phyloP scores from a whole-genome alignment of 1,284 basidiomycete genomes.

The Papiliotrema flavescens region DNA sequence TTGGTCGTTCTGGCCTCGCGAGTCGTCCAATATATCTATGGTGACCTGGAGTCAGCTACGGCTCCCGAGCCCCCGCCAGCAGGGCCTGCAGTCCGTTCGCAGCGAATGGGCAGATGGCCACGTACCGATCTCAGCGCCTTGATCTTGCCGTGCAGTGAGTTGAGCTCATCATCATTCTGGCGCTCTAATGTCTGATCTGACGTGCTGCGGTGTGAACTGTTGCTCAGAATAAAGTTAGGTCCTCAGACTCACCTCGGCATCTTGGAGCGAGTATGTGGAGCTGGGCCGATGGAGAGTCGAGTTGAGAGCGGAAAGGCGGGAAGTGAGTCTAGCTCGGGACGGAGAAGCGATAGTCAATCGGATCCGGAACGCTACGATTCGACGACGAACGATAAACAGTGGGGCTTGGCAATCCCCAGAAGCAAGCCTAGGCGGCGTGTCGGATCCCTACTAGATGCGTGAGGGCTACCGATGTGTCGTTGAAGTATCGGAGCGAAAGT shows the following conservation, averaged over 20 bases:
- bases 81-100: slow-evolving; percentile 4
- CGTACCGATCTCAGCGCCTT: slow-evolving; percentile 43
- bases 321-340: background rate
- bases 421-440: too few relatives aligned
- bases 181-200: slow-evolving; percentile 49
- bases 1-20: slow-evolving; percentile 44
- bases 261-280: background rate
- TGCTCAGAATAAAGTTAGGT: background rate
- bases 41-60: slow-evolving; percentile 33
- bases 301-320: background rate
- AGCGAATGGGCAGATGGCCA: slow-evolving; percentile 6
- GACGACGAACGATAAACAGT: too few relatives aligned
- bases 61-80: background rate
- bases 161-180: slow-evolving; percentile 49
- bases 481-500: too few relatives aligned
- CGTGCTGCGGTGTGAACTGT: slow-evolving; percentile 15
- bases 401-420: too few relatives aligned
- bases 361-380: too few relatives aligned
- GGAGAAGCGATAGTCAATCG: too few relatives aligned
- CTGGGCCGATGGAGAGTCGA: background rate
- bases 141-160: slow-evolving; percentile 48
- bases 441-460: too few relatives aligned
- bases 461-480: too few relatives aligned
- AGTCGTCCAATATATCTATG: slow-evolving; percentile 48
- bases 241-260: slow-evolving; percentile 6